phyloP scores from a whole-genome alignment of 768 basidiomycete species.

The Erythrobasidium yunnanense region DNA sequence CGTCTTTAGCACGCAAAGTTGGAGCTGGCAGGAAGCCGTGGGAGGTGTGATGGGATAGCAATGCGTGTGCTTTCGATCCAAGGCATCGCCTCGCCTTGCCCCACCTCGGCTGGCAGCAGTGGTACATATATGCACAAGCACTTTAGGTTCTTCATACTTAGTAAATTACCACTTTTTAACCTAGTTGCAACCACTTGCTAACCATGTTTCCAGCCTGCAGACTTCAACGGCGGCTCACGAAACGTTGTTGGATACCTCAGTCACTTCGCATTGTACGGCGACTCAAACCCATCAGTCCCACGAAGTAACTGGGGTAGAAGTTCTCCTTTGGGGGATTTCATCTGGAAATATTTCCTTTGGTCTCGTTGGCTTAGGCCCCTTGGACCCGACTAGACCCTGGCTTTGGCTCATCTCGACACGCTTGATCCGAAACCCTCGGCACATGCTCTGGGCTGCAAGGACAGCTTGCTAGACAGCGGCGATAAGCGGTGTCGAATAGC shows the following conservation, averaged over 20 bases:
- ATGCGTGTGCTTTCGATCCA: too few relatives aligned
- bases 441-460: too few relatives aligned
- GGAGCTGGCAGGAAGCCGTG: constrained; percentile 32
- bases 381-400: background rate
- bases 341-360: background rate
- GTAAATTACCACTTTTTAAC: too few relatives aligned
- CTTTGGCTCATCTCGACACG: too few relatives aligned
- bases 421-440: too few relatives aligned
- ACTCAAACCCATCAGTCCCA: background rate
- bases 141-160: too few relatives aligned
- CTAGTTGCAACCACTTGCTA: too few relatives aligned
- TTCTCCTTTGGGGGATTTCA: background rate
- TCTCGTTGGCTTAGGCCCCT: background rate
- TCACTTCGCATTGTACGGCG: background rate
- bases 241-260: background rate
- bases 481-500: too few relatives aligned
- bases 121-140: too few relatives aligned
- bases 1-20: background rate
- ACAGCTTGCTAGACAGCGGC: too few relatives aligned
- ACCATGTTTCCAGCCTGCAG: background rate
- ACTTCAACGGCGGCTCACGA: background rate
- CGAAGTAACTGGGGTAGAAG: background rate
- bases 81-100: too few relatives aligned
- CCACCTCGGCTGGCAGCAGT: too few relatives aligned
- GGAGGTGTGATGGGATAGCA: constrained; percentile 33